These are phyloP conservation scores for Botryotinia globosa DNA, from an alignment of 2,329 filamentous ascomycete species.

Conservation along the genomic window DNA sequence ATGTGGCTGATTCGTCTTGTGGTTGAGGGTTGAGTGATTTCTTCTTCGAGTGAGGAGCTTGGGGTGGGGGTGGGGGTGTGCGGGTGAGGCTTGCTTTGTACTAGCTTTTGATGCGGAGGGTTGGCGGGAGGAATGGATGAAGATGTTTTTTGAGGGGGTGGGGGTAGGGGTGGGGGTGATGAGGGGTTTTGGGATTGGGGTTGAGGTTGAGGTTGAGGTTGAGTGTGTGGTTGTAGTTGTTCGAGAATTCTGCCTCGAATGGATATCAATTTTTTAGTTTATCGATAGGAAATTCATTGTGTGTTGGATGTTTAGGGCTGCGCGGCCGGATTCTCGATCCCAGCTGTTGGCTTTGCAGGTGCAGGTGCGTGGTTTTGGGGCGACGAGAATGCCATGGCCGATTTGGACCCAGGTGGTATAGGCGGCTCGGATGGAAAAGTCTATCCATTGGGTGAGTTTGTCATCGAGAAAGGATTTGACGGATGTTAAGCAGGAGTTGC, in stretches of 20 bases:
- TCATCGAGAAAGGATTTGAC: constrained; percentile 19
- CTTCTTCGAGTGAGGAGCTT: not conserved
- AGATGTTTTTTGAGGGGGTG: not conserved
- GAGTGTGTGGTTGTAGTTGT: not conserved
- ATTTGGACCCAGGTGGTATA: constrained; percentile 19
- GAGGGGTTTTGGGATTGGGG: no score
- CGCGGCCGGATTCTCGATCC: constrained; percentile 7
- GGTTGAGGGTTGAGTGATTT: not conserved
- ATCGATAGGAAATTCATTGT: not conserved
- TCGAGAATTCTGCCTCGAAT: not conserved
- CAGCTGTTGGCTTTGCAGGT: constrained; percentile 22
- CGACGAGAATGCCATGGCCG: constrained; percentile 20
- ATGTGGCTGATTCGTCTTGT: not conserved
- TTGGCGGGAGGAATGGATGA: not conserved
- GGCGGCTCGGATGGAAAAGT: constrained; percentile 6
- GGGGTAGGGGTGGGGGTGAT: not conserved
- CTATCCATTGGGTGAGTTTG: not conserved
- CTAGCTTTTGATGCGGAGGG: not conserved
- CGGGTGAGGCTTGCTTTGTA: not conserved
- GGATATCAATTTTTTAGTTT: not conserved
- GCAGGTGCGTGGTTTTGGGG: constrained; percentile 16
- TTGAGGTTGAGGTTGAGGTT: no score
- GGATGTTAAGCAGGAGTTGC: constrained; percentile 20
- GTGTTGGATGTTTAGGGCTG: not conserved
- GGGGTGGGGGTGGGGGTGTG: not conserved